Conservation (phyloP, 148 eudicot species). For the Rhododendron molle region DNA sequence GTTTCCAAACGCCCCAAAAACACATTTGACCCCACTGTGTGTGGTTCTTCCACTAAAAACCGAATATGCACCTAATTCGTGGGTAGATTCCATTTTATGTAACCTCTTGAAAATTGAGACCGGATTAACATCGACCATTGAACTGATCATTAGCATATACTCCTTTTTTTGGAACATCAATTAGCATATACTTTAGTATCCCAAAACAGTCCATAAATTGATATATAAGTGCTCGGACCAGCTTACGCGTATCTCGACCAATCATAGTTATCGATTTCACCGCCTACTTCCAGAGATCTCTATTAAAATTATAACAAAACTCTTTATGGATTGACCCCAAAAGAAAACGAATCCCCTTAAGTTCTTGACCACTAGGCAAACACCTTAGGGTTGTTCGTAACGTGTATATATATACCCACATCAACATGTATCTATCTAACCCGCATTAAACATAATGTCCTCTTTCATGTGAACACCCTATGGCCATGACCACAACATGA, state of each 20-base stretch:
- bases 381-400: too few relatives aligned
- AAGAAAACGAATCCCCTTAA: too few relatives aligned
- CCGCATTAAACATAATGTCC: not conserved
- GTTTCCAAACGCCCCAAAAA: not conserved
- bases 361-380: too few relatives aligned
- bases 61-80: not conserved
- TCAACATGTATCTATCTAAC: not conserved
- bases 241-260: too few relatives aligned
- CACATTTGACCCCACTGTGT: not conserved
- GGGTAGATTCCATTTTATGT: not conserved
- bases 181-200: not conserved
- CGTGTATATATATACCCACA: not conserved
- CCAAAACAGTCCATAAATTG: not conserved
- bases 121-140: not conserved
- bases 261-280: too few relatives aligned
- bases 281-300: too few relatives aligned
- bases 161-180: too few relatives aligned
- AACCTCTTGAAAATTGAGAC: not conserved
- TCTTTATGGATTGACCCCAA: too few relatives aligned
- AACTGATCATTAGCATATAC: not conserved
- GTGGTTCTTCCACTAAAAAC: not conserved
- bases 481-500: slow-evolving; percentile 23
- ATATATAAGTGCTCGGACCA: too few relatives aligned
- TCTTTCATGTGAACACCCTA: slow-evolving; percentile 19
- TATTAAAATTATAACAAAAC: too few relatives aligned